Base-by-base conservation (phyloP, 306 rosid genomes). In the Arachis hypogaea region DNA sequence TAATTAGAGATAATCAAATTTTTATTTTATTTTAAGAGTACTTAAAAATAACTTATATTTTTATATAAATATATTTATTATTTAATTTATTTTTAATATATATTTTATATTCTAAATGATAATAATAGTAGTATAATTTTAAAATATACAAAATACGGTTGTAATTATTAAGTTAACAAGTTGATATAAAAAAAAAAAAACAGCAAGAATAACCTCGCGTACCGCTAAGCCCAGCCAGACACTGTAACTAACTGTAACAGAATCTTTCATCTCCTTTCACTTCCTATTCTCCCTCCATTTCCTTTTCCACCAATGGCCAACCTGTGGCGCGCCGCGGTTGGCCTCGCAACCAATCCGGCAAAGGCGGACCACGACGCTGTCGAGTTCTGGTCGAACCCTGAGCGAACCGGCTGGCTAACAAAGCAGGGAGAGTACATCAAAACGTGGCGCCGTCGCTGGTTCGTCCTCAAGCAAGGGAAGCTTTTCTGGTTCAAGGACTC, bases 401-500 rank as follows among this genome's bases (percentile, higher is more conserved):
- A 22, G 28, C 28, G 28, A 22, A 22, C 28, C 28, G 28, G 28
- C 28, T 22, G 28, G 28, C 28, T 22, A 22, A 22, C 28, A 22
- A 22, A 22, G 28, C 28, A 22, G 28, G 28, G 28, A 22, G 28
- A 22, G 28, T 22, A 22, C 28, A 22, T 22, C 28, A 82, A 77
- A 40, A 82, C 85, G n/a, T 82, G 85, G 85, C 85, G 85, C 0
- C 69, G 85, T 6, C 76, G 82, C 2, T 82, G 82, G 85, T 82
- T 82, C 77, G 82, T 77, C 0, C 78, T 82, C 7, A 82, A 82
- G 46, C 79, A 82, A 43, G 85, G 85, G 0, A 77, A 67, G 29
- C 82, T 82, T 30, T 82, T 82, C 77, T 82, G 85, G 85, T 82
- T 82, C 76, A 82, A 82, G 61, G 85, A 82, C 7, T 73, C 85